Evolutionary conservation across 305 asterid genomes (phyloP).

Genomic region (Striga hermonthica): DNA sequence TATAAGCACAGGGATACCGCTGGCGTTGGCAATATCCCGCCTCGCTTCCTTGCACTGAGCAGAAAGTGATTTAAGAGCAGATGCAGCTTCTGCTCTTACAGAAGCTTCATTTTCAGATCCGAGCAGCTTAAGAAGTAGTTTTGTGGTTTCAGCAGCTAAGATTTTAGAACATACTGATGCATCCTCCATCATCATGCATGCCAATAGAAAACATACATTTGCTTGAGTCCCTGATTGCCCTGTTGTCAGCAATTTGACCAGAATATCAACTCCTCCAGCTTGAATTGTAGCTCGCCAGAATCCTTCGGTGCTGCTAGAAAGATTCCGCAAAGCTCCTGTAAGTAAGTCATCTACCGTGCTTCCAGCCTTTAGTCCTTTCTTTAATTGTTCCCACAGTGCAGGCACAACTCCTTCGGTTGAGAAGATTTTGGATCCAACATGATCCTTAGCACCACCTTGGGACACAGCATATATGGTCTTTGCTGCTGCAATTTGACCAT

Average conservation of each 20-base stretch:
- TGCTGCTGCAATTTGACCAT: slow-evolving; percentile 94
- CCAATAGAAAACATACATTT: slow-evolving; percentile 93
- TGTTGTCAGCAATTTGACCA: slow-evolving; percentile 76
- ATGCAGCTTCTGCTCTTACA: slow-evolving; percentile 98
- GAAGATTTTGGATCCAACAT: slow-evolving; percentile 93
- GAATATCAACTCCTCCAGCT: slow-evolving; percentile 93
- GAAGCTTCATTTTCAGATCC: slow-evolving; percentile 89
- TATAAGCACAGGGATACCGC: slow-evolving; percentile 89
- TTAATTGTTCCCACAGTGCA: slow-evolving; percentile 83
- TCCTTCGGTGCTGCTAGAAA: slow-evolving; percentile 94
- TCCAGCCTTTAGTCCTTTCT: slow-evolving; percentile 91
- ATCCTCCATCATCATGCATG: slow-evolving; percentile 98
- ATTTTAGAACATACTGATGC: slow-evolving; percentile 81
- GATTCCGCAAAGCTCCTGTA: slow-evolving; percentile 87
- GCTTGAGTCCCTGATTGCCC: slow-evolving; percentile 93
- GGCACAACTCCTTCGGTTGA: slow-evolving; percentile 99
- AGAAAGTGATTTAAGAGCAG: slow-evolving; percentile 96
- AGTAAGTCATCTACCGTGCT: slow-evolving; percentile 75
- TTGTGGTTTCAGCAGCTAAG: slow-evolving; percentile 82
- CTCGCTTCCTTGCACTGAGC: slow-evolving; percentile 93
- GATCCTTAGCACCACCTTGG: slow-evolving; percentile 96
- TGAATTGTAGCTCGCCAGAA: slow-evolving; percentile 85
- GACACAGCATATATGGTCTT: slow-evolving; percentile 96
- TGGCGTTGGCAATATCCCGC: slow-evolving; percentile 75
- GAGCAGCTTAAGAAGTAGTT: slow-evolving; percentile 81